Evolutionary conservation across 1,284 basidiomycete species (phyloP).

Genomic region (Rhodotorula sp.): DNA sequence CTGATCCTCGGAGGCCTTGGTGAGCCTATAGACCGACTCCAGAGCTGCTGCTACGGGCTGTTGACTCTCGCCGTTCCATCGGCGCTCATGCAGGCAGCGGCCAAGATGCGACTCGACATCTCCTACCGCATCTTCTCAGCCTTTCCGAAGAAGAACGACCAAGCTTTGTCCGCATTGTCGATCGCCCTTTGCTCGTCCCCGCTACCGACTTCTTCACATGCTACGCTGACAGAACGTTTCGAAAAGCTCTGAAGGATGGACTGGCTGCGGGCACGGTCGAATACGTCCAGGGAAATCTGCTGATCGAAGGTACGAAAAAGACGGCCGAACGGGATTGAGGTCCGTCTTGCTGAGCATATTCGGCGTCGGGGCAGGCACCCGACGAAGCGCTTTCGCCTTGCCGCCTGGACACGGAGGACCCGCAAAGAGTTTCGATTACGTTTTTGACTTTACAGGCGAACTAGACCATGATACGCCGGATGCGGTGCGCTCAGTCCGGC

Average conservation of each 20-base stretch:
- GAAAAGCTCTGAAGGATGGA: constrained; percentile 12
- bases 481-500: constrained; percentile 4
- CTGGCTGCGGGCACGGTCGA: constrained; percentile 10
- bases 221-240: constrained; percentile 17
- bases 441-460: constrained; percentile 37
- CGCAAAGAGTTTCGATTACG: constrained; percentile 27
- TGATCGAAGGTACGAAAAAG: constrained; percentile 10
- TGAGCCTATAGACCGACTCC: background rate
- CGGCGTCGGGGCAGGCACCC: constrained; percentile 1
- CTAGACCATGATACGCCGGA: constrained; percentile 20
- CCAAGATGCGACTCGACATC: constrained; percentile 27
- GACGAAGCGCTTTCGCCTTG: constrained; percentile 22
- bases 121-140: constrained; percentile 27
- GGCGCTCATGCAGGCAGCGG: background rate
- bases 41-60: background rate
- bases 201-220: constrained; percentile 19
- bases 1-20: constrained; percentile 34
- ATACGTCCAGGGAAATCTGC: constrained; percentile 32
- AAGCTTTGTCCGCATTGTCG: constrained; percentile 30
- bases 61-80: background rate
- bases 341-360: background rate
- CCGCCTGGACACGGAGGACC: constrained; percentile 17
- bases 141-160: background rate
- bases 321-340: background rate
- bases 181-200: constrained; percentile 29